These are phyloP conservation scores for Tetradesmus obliquus DNA, from an alignment of 139 green algal genomes.

Conservation along the genomic window DNA sequence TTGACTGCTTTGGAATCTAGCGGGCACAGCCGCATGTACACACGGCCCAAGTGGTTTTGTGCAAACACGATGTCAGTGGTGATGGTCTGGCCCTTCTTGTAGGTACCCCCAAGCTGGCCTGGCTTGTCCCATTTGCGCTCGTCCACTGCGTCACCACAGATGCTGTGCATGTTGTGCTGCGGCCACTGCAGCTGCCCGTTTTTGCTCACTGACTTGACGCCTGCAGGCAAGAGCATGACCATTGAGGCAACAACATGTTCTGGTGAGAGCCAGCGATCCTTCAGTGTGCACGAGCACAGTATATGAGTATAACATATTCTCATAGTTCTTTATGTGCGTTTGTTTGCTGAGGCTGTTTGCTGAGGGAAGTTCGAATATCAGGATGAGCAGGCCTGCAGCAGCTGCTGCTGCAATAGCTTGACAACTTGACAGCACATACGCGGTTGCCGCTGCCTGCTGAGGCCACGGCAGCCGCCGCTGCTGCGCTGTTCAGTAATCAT, in stretches of 20 bases:
- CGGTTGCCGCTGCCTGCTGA: too few relatives aligned
- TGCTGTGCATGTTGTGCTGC: slow-evolving; percentile 5
- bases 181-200: slow-evolving; percentile 38
- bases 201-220: slow-evolving; percentile 1
- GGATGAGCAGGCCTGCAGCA: too few relatives aligned
- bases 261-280: background rate
- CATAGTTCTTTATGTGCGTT: too few relatives aligned
- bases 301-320: too few relatives aligned
- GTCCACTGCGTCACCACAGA: slow-evolving; percentile 39
- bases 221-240: background rate
- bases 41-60: slow-evolving; percentile 47
- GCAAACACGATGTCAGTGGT: slow-evolving; percentile 45
- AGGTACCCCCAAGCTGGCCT: background rate
- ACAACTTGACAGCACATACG: too few relatives aligned
- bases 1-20: slow-evolving; percentile 24
- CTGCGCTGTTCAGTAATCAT: too few relatives aligned
- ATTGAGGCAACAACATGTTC: background rate
- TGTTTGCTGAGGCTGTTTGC: too few relatives aligned
- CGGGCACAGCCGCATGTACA: slow-evolving; percentile 32
- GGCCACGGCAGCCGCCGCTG: too few relatives aligned
- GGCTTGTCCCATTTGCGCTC: slow-evolving; percentile 40
- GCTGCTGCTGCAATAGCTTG: too few relatives aligned
- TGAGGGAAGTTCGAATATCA: too few relatives aligned
- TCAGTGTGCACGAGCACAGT: too few relatives aligned
- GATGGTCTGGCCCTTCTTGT: slow-evolving; percentile 21